These are phyloP conservation scores for Colletotrichum sp. DNA, from an alignment of 2,329 filamentous ascomycete species.

Conservation along the genomic window DNA sequence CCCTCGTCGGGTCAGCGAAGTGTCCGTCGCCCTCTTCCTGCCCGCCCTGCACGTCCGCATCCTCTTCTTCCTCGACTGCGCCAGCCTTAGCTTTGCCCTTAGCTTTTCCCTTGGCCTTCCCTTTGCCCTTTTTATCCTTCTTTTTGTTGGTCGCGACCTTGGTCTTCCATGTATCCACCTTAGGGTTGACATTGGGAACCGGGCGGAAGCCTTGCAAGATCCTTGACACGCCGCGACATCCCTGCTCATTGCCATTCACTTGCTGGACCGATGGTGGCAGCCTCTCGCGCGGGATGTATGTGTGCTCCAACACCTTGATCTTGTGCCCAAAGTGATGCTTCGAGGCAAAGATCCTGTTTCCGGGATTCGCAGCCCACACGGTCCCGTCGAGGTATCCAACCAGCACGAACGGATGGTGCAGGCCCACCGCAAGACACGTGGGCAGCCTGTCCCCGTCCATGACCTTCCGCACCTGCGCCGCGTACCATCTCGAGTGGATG, in stretches of 20 bases:
- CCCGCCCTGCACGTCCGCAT: conserved; percentile 21
- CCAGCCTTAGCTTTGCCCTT: conserved; percentile 33
- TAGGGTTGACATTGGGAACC: conserved; percentile 54
- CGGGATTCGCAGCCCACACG: conserved; percentile 52
- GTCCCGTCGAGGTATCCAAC: conserved; percentile 60
- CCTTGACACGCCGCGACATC: conserved; percentile 50
- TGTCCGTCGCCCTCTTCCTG: conserved; percentile 25
- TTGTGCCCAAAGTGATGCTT: conserved; percentile 43
- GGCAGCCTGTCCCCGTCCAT: conserved; percentile 56
- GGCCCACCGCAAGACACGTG: conserved; percentile 54
- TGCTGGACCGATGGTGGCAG: conserved; percentile 15
- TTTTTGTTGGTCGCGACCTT: conserved; percentile 39
- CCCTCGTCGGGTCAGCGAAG: conserved; percentile 42
- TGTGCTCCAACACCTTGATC: conserved; percentile 57
- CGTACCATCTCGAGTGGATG: conserved; percentile 53
- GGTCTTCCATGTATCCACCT: conserved; percentile 45
- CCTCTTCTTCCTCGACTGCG: conserved; percentile 35
- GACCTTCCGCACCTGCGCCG: conserved; percentile 57
- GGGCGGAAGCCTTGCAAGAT: conserved; percentile 56
- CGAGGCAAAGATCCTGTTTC: conserved; percentile 45
- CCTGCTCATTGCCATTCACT: neutral
- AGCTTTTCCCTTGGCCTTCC: conserved; percentile 37
- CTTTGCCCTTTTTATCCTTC: conserved; percentile 37
- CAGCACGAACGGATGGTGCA: conserved; percentile 58
- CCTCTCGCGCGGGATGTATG: conserved; percentile 47